Conservation (phyloP, 495 filamentous ascomycete genomes). For the Penicillium robsamsonii region DNA sequence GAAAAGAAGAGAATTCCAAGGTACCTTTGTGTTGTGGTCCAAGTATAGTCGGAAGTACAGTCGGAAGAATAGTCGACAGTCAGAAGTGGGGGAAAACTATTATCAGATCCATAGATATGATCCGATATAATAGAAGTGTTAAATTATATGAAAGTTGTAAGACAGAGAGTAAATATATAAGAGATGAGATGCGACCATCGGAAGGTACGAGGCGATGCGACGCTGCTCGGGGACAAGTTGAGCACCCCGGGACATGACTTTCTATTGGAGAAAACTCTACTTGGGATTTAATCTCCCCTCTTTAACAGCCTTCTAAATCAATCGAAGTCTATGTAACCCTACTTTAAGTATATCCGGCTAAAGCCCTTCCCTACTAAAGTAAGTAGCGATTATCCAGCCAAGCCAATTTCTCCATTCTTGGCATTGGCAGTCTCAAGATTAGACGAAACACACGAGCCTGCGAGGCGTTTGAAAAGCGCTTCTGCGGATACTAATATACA, state of each 20-base stretch:
- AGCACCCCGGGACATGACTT: conserved; percentile 14
- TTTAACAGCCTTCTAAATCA: not conserved
- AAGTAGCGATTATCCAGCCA: not conserved
- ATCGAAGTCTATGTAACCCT: conserved; percentile 32
- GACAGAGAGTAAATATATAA: not conserved
- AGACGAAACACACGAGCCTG: conserved; percentile 14
- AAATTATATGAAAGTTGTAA: not conserved
- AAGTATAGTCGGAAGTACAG: not conserved
- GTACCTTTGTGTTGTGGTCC: conserved; percentile 3
- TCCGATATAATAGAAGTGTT: not conserved
- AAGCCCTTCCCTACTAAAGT: not conserved
- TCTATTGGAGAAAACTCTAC: conserved; percentile 9
- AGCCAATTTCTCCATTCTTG: conserved; percentile 12
- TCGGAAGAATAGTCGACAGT: not conserved
- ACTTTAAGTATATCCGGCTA: conserved; percentile 5
- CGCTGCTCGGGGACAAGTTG: conserved; percentile 28
- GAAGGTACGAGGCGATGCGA: conserved; percentile 36
- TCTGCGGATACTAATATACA: not conserved
- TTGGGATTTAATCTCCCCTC: not conserved
- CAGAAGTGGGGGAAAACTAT: not conserved
- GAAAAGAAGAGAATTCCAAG: not conserved
- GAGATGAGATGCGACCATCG: conserved; percentile 36
- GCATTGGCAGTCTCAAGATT: conserved; percentile 16
- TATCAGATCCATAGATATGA: not conserved
- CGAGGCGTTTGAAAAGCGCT: conserved; percentile 13